Base-by-base conservation (phyloP, 768 basidiomycete species). In the Pulveroboletus sp. region DNA sequence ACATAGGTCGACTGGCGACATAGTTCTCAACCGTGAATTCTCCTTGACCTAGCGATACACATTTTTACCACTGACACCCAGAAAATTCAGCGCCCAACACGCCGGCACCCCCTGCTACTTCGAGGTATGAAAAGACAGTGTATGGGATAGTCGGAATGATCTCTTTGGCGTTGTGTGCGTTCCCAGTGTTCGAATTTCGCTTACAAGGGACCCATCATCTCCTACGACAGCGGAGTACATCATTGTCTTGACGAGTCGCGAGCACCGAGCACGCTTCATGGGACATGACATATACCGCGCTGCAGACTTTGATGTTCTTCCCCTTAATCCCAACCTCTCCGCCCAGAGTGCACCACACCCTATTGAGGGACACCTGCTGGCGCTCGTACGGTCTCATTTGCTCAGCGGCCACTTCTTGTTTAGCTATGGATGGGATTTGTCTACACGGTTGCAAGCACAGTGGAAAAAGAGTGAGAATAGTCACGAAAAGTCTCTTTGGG, bases 361-460 rank as follows among this genome's bases (percentile, higher is more conserved):
- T 3, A 85, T 93, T 21, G 96, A 99, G 73, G 79, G 83, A 11
- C 90, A 94, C 64, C 74, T 98, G 5, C 73, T 97, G 36, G 84
- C 83, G 4, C 84, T 98, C 28, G 82, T 97, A 48, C 84, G 86
- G 53, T 84, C 86, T 32, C 95, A 98, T 66, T 72, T 98, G 17
- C 73, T 77, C 46, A 73, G 78, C 15, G 90, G 91, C n/a, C 75
- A 76, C 45, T 90, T 98, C 64, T 76, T 93, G 63, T 96, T 93
- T 71, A 89, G 89, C 54, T 96, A 97, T 67, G 81, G 77, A 2
- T 94, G 83, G 78, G 93, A 98, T 67, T 65, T 99, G 57, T 95
- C 96, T 11, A 81, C 86, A 48, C 76, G 89, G 39, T 69, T 98
- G 50, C 93, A 99, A 76, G 74, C 78, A 33, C 95, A 97, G 65